A percentile compares a stretch with the other conserved stretches of the same genome.
Evolutionary conservation across 2,329 filamentous ascomycete genomes (phyloP).

Genomic region (Rhynchosporium graminicola): DNA sequence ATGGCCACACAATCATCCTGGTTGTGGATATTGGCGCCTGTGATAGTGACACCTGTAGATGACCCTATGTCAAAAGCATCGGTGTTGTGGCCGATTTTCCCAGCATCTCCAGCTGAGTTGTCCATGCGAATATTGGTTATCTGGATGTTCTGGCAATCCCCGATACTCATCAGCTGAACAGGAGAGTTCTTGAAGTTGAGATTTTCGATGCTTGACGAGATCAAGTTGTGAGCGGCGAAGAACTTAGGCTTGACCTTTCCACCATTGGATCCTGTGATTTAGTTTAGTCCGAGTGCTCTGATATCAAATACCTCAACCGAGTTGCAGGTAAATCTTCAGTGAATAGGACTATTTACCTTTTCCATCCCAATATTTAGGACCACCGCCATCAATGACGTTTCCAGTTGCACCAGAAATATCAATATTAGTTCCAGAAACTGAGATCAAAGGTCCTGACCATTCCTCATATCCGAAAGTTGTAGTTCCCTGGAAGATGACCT

Average conservation of each 20-base stretch:
- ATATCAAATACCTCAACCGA: neutral
- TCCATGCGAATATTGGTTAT: constrained; percentile 56
- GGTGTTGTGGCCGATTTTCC: constrained; percentile 51
- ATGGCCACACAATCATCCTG: constrained; percentile 62
- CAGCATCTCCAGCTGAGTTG: constrained; percentile 54
- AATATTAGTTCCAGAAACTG: constrained; percentile 34
- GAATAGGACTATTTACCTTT: constrained; percentile 5
- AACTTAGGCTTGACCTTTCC: constrained; percentile 65
- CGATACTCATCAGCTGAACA: constrained; percentile 53
- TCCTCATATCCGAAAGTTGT: constrained; percentile 69
- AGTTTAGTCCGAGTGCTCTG: constrained; percentile 30
- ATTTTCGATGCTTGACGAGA: constrained; percentile 49
- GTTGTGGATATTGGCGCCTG: constrained; percentile 54
- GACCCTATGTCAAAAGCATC: constrained; percentile 55
- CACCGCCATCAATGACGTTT: constrained; percentile 55
- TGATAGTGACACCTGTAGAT: constrained; percentile 51
- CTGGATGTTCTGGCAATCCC: constrained; percentile 46
- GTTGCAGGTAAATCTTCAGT: too few species aligned
- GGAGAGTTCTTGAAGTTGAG: constrained; percentile 57
- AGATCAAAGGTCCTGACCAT: constrained; percentile 65
- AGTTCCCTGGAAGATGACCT: constrained; percentile 61
- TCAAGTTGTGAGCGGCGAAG: constrained; percentile 56
- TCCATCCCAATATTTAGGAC: constrained; percentile 49
- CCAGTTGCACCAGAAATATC: constrained; percentile 32
- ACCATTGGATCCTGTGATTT: constrained; percentile 52